These are phyloP conservation scores for Pythium sukuiense DNA, from an alignment of 352 stramenopile species.

Conservation along the genomic window DNA sequence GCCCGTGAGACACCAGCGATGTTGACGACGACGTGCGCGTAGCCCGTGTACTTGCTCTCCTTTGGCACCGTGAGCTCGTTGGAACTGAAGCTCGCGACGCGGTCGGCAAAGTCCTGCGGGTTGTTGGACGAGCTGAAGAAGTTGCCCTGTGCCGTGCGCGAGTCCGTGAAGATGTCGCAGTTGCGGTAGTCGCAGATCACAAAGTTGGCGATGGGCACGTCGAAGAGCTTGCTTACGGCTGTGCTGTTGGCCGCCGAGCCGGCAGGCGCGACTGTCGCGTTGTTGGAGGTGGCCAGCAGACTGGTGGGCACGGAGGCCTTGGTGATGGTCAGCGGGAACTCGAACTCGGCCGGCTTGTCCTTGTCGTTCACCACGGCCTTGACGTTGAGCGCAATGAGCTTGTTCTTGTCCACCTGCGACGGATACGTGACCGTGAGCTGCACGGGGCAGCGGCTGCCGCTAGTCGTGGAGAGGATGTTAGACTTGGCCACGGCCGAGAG, in stretches of 20 bases:
- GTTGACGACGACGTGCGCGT: slow-evolving; percentile 67
- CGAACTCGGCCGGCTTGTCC: slow-evolving; percentile 43
- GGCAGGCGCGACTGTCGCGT: slow-evolving; percentile 13
- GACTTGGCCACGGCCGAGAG: slow-evolving; percentile 36
- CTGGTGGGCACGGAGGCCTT: slow-evolving; percentile 43
- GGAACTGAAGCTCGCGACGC: slow-evolving; percentile 58
- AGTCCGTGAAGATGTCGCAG: slow-evolving; percentile 64
- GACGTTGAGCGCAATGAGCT: slow-evolving; percentile 24
- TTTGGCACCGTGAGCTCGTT: slow-evolving; percentile 70
- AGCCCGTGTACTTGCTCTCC: slow-evolving; percentile 80
- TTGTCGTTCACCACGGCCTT: slow-evolving; percentile 56
- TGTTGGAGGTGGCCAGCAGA: slow-evolving; percentile 22
- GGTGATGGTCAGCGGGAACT: slow-evolving; percentile 54
- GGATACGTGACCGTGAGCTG: slow-evolving; percentile 53
- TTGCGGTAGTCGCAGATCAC: slow-evolving; percentile 78
- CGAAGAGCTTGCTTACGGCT: slow-evolving; percentile 29
- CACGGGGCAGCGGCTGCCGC: slow-evolving; percentile 58
- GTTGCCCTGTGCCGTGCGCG: slow-evolving; percentile 29
- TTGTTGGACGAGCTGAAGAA: slow-evolving; percentile 73
- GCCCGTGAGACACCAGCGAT: slow-evolving; percentile 61
- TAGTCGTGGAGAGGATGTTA: slow-evolving; percentile 34
- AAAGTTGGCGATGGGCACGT: slow-evolving; percentile 68
- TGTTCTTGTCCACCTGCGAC: background rate
- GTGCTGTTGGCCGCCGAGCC: background rate
- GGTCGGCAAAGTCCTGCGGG: slow-evolving; percentile 59